Base-by-base conservation (phyloP, 2,329 filamentous ascomycete species). In the Zelopaecilomyces penicillatus region DNA sequence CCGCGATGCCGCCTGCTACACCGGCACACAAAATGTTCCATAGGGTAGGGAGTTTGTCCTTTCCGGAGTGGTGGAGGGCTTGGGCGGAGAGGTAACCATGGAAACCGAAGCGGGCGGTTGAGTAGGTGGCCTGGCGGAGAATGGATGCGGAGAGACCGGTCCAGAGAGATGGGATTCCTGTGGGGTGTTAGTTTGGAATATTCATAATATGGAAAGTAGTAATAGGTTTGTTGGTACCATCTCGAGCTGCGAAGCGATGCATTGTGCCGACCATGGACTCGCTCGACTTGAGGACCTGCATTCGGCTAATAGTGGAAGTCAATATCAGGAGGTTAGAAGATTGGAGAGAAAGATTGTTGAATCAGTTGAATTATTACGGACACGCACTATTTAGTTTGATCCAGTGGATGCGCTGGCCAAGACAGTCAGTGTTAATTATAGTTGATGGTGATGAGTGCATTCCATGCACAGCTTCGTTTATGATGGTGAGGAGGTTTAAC, bases 351-450 rank as follows among this genome's bases (percentile, higher is more conserved):
- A 7, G 32, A 12, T 34, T 34, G 8, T 34, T 12, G 32, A 9
- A 9, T 34, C 9, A 34, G 32, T 9, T 9, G 12, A 9, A 34
- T 3, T 34, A 12, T 9, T 34, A 34, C 32, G 32, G 32, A 12
- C 3, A 47, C 61, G 50, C 40, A 67, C 66, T 70, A 70, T 60
- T 70, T 70, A 0, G 67, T 69, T 44, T 70, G 66, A 39, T 70
- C 67, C 2, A 70, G 48, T 9, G 67, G 68, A 47, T 69, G 67
- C n/a, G 67, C 66, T 68, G 35, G 30, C 51, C 37, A 50, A 19
- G 19, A 19, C 19, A 19, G 3, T 19, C 19, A 19, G 19, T 19
- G 19, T 19, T 19, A 19, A 19, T 19, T 19, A 19, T 19, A 19
- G 19, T 2, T 19, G 19, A 19, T 19, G 19, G 2, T 19, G 19